Base-by-base conservation (phyloP, 1,284 basidiomycete genomes). In the Ganoderma lingzhi region DNA sequence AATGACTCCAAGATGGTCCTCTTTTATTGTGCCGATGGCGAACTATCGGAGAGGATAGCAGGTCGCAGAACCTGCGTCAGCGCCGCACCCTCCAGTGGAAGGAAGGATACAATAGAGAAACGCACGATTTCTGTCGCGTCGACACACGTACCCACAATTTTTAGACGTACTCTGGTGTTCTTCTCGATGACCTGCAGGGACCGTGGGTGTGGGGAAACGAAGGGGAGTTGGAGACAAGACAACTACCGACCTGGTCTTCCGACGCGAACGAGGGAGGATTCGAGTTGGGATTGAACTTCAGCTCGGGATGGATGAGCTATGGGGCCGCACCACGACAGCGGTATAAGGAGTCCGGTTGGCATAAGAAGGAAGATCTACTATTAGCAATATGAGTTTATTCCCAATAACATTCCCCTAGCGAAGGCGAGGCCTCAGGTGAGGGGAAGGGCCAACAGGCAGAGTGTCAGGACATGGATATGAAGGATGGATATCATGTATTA, bases 51-150 rank as follows among this genome's bases (percentile, higher is more conserved):
- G 9, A 23, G 28, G 61, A 37, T 65, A 19, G 17, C 17, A 35
- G 42, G 37, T 23, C 14, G 28, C 5, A 9, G 32, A 51, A n/a
- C 30, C 17, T 30, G 32, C 30, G 45, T 48, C 64, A 65, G 56
- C 17, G 32, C 14, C 28, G 28, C 58, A 23, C 35, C 56, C 19
- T 59, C 35, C 19, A 39, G 56, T n/a, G 35, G 9, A 37, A 39
- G 35, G 1, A 5, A n/a, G 19, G 35, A 0, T 10, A 8, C 3
- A 42, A 14, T 37, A 56, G 32, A 56, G 12, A 3, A 30, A 87
- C 93, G 75, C 79, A 96, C 96, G 76, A 99, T 98, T 81, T 99
- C 97, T 35, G 96, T 98, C 28, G 97, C 97, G 79, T 99, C 97
- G 9, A 98, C 95, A 77, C 97, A 90, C 39, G 96, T 98, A 39